Evolutionary conservation across 441 rosid genomes (phyloP), one percentile per base, ranked within the genome.

Genomic region (Croton setiger): DNA sequence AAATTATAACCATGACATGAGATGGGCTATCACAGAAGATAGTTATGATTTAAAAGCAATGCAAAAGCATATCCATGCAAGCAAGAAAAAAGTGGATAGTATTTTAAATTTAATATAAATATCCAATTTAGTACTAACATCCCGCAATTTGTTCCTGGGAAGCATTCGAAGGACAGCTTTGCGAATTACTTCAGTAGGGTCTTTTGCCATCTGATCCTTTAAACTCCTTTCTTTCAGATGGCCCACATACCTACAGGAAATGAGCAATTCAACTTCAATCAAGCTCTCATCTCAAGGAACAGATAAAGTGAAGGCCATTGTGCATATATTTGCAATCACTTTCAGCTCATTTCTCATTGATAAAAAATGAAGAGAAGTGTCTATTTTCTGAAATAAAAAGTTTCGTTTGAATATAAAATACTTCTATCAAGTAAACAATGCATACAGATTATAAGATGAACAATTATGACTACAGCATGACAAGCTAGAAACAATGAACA

Each of bases 91-190:
- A 44, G 37, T 23, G 7, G 7, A 37, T 8, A 12, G 13, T 11
- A 21, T 45, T 61, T 21, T 35, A 43, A 59, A n/a, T 67, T 17
- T 7, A 54, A 70, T 37, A 18, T 33, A 77, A 72, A 49, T n/a
- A 31, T 48, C 59, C 20, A 31, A 10, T 14, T 54, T 3, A 69
- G 64, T 0, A 72, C 97, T 82, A 70, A 91, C 98, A 84, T 93
- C 92, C 67, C 99, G 96, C 75, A 96, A 73, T 80, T 91, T 96
- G 83, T 96, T 96, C 75, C 90, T 87, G 10, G 98, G 99, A 76
- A 95, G 97, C 99, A 93, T 96, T 57, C 97, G 98, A 39, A 91
- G 68, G 67, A 96, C 94, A 73, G 99, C 97, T 82, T 96, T 96
- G 73, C 98, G 98, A 58, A 96, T 88, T 77, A 90, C 99, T 83